phyloP scores from a whole-genome alignment of 257 asterid genomes.

The Ophiorrhiza pumila region DNA sequence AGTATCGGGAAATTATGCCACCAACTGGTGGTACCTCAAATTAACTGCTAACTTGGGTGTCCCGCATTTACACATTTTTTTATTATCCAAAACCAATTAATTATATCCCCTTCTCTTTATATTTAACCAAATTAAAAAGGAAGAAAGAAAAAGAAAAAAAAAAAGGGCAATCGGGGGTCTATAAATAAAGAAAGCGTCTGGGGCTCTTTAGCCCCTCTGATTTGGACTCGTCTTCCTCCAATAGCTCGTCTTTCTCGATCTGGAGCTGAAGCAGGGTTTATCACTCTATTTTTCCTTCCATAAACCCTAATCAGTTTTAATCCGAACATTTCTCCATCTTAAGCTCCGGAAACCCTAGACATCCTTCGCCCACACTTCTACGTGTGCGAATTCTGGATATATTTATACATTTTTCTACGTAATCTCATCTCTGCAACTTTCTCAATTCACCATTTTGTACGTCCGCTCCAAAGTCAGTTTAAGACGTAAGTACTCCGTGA shows the following conservation, averaged over 20 bases:
- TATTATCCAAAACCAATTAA: too few relatives aligned
- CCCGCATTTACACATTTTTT: too few relatives aligned
- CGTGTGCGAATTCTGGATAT: neutral
- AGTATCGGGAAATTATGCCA: too few relatives aligned
- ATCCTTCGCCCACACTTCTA: neutral
- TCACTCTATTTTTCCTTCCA: conserved; percentile 5
- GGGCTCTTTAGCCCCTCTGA: neutral
- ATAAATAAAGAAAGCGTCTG: conserved; percentile 33
- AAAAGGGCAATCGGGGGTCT: neutral
- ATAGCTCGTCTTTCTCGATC: conserved; percentile 9
- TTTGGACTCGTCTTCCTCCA: conserved; percentile 11
- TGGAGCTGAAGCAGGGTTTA: conserved; percentile 13
- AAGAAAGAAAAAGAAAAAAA: too few relatives aligned
- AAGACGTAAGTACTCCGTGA: conserved; percentile 22
- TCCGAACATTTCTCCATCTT: neutral
- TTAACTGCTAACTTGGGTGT: too few relatives aligned
- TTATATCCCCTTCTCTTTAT: too few relatives aligned
- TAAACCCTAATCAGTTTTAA: conserved; percentile 13
- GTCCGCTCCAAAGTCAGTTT: neutral
- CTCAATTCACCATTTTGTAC: neutral
- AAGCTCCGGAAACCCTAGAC: conserved; percentile 10
- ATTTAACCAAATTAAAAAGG: too few relatives aligned
- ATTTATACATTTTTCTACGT: neutral
- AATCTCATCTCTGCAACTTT: neutral
- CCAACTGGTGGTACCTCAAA: too few relatives aligned